Evolutionary conservation across 2,329 filamentous ascomycete species (phyloP).

Genomic region (Sporothrix globosa): DNA sequence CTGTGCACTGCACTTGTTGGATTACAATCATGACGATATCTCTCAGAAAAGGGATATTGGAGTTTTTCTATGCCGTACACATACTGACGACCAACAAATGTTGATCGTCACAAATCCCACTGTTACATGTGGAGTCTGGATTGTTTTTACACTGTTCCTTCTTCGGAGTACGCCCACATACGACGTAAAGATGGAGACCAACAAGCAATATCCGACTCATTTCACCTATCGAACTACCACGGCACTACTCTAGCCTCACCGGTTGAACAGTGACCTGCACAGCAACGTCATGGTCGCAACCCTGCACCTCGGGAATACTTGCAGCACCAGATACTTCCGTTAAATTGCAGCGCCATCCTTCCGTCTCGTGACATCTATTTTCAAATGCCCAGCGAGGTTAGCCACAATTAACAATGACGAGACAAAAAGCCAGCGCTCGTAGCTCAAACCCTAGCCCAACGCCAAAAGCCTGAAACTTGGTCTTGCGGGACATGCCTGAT

Average conservation of each 20-base stretch:
- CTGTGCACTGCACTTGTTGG: background rate
- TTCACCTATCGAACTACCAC: background rate
- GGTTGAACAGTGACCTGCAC: conserved; percentile 11
- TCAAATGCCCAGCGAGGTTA: no score
- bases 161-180: background rate
- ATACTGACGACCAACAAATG: background rate
- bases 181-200: background rate
- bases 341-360: background rate
- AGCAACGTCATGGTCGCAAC: conserved; percentile 15
- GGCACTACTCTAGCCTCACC: conserved; percentile 2
- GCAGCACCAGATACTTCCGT: conserved; percentile 13
- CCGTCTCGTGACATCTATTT: background rate
- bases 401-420: no score
- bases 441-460: conserved; percentile 19
- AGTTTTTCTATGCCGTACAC: no score
- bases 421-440: background rate
- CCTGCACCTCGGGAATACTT: conserved; percentile 23
- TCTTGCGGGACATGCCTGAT: background rate
- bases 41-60: background rate
- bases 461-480: conserved; percentile 27
- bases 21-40: background rate
- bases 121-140: background rate
- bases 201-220: background rate
- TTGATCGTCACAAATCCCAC: conserved; percentile 7
- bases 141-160: conserved; percentile 13